phyloP scores from a whole-genome alignment of 768 basidiomycete genomes.

The Podaxis sp. region DNA sequence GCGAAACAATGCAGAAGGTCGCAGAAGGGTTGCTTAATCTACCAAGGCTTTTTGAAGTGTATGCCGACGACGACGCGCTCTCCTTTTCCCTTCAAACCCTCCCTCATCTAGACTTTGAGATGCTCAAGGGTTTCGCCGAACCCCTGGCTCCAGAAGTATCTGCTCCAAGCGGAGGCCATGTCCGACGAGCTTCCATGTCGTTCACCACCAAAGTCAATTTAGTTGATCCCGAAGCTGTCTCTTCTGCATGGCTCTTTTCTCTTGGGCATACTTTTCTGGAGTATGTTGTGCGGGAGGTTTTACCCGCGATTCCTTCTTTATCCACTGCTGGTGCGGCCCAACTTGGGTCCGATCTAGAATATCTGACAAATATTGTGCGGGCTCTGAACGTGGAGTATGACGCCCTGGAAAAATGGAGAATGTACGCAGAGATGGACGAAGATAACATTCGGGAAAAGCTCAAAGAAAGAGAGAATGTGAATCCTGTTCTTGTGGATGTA shows the following conservation, averaged over 20 bases:
- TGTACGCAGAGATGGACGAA: constrained; percentile 63
- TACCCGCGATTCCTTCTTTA: constrained; percentile 71
- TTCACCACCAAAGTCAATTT: constrained; percentile 27
- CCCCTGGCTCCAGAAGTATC: constrained; percentile 31
- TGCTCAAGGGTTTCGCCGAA: constrained; percentile 48
- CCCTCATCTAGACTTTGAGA: constrained; percentile 63
- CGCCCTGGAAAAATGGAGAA: constrained; percentile 80
- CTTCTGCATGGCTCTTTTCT: constrained; percentile 90
- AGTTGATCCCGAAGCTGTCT: constrained; percentile 76
- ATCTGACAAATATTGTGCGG: constrained; percentile 86
- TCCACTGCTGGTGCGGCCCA: constrained; percentile 75
- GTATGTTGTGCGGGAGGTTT: constrained; percentile 65
- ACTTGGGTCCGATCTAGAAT: constrained; percentile 82
- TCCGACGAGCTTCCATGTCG: constrained; percentile 18
- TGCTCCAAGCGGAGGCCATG: constrained; percentile 18
- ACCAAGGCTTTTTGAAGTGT: constrained; percentile 91
- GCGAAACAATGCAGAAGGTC: constrained; percentile 82
- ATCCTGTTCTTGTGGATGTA: constrained; percentile 32
- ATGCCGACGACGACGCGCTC: constrained; percentile 88
- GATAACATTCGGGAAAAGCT: constrained; percentile 38
- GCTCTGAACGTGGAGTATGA: constrained; percentile 88
- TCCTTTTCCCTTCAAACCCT: constrained; percentile 85
- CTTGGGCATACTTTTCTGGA: constrained; percentile 80
- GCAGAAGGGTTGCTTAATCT: constrained; percentile 95
- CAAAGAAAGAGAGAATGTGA: constrained; percentile 26